phyloP scores from a whole-genome alignment of 805 yeast genomes.

The Ogataea methylovora region DNA sequence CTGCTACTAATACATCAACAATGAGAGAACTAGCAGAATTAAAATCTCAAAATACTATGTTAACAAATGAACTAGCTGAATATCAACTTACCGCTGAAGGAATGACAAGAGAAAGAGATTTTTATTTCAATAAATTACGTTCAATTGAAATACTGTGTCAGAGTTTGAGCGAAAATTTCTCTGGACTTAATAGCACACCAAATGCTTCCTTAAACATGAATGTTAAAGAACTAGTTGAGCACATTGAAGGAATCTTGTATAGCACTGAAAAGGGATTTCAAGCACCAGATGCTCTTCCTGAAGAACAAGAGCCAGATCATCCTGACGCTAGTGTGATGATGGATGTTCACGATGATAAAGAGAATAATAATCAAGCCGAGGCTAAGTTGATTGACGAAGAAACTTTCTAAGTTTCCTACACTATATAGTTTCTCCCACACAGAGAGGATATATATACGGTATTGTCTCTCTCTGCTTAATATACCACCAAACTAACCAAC shows the following conservation, averaged over 20 bases:
- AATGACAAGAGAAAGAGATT: conserved; percentile 76
- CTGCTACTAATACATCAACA: neutral
- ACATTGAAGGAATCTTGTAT: conserved; percentile 71
- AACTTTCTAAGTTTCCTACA: conserved; percentile 27
- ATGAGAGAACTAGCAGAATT: neutral
- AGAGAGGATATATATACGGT: too few species aligned
- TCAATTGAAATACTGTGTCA: conserved; percentile 81
- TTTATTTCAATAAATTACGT: conserved; percentile 82
- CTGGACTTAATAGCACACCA: conserved; percentile 24
- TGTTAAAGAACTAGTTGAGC: conserved; percentile 36
- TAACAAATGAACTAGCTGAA: conserved; percentile 49
- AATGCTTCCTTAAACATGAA: conserved; percentile 3
- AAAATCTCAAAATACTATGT: conserved; percentile 2
- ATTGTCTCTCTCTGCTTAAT: too few species aligned
- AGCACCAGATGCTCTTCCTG: conserved; percentile 32
- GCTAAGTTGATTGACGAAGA: conserved; percentile 27
- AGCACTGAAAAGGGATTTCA: conserved; percentile 82
- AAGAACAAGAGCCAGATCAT: neutral
- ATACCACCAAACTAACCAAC: too few species aligned
- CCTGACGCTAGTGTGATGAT: neutral
- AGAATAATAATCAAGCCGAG: conserved; percentile 8
- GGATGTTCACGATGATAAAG: conserved; percentile 10
- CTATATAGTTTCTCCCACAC: too few species aligned
- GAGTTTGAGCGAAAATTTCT: conserved; percentile 46
- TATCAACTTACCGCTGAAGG: conserved; percentile 54